phyloP scores from a whole-genome alignment of 441 rosid species.

The Adansonia rubrostipa region DNA sequence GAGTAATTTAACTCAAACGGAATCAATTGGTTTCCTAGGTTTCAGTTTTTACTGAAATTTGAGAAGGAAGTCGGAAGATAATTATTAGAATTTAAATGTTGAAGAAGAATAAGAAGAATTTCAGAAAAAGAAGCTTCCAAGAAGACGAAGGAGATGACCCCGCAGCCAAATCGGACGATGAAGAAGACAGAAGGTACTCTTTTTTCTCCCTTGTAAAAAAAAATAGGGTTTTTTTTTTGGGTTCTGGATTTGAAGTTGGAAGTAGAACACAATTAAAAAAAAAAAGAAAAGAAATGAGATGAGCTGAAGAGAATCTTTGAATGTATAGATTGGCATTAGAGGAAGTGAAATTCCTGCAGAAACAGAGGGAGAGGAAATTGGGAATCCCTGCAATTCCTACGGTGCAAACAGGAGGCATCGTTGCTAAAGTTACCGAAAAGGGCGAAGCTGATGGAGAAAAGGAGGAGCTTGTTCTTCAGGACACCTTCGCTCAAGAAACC shows the following conservation, averaged over 20 bases:
- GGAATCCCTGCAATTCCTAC: conserved; percentile 70
- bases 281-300: background rate
- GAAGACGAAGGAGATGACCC: conserved; percentile 49
- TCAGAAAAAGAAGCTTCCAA: conserved; percentile 69
- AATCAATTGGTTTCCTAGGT: background rate
- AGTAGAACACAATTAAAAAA: too few relatives aligned
- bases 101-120: conserved; percentile 61
- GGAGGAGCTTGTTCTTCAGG: conserved; percentile 93
- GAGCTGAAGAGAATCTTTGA: background rate
- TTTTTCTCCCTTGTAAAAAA: too few relatives aligned
- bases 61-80: background rate
- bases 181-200: conserved; percentile 77
- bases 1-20: background rate
- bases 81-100: conserved; percentile 33
- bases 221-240: conserved; percentile 31
- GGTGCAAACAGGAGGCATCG: conserved; percentile 38
- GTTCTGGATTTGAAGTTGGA: background rate
- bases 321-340: conserved; percentile 67
- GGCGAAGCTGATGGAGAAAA: conserved; percentile 83
- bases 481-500: conserved; percentile 96
- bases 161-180: conserved; percentile 55
- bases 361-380: conserved; percentile 80
- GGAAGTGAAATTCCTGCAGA: conserved; percentile 94
- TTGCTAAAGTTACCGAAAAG: conserved; percentile 58
- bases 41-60: background rate